Evolutionary conservation across 306 rosid species (phyloP).

Genomic region (Quercus wislizeni): DNA sequence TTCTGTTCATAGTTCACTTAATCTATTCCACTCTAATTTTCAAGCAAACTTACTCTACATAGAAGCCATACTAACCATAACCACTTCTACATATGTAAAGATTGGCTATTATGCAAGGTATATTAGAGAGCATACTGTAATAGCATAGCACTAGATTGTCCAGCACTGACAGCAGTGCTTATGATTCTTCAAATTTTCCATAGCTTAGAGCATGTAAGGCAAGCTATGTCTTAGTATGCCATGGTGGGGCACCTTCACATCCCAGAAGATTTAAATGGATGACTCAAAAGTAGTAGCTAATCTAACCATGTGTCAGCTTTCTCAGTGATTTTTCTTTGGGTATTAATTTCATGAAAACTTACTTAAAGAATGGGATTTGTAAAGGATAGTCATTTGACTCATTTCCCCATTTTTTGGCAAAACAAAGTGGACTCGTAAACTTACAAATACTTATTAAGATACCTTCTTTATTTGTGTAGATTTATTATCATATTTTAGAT

Average conservation of each 20-base stretch:
- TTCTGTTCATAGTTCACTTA: neutral
- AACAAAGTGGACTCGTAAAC: neutral
- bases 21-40: neutral
- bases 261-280: neutral
- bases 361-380: neutral
- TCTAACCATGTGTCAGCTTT: neutral
- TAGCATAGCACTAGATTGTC: neutral
- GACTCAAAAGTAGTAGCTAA: neutral
- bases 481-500: neutral
- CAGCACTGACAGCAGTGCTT: neutral
- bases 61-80: neutral
- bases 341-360: neutral
- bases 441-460: neutral
- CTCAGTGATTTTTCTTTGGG: neutral
- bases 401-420: neutral
- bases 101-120: neutral
- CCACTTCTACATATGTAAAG: neutral
- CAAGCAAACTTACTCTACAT: neutral
- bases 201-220: neutral
- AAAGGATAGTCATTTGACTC: neutral
- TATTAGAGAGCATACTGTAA: neutral
- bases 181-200: neutral
- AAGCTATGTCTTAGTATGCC: neutral
- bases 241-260: neutral
- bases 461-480: neutral